These are phyloP conservation scores for Blastocladiella britannica DNA, from an alignment of 192 early-diverging fungal genomes.

Conservation along the genomic window DNA sequence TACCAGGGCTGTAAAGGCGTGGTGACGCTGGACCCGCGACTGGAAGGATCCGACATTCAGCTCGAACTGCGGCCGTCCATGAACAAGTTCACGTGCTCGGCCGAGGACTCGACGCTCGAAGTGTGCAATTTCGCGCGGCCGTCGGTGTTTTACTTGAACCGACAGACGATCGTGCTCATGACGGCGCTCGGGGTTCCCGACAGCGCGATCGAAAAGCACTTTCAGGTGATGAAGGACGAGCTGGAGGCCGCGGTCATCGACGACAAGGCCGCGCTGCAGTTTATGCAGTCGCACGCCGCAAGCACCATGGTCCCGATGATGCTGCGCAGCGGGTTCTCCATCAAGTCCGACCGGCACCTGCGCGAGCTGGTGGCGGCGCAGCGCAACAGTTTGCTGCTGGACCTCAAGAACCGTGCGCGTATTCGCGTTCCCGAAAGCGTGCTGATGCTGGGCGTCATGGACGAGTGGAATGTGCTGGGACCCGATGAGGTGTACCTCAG, in stretches of 20 bases:
- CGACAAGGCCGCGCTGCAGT: slow-evolving; percentile 12
- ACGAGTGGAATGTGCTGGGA: slow-evolving; percentile 19
- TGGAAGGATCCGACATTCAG: slow-evolving; percentile 9
- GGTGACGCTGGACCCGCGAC: slow-evolving; percentile 13
- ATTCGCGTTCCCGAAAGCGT: slow-evolving; percentile 28
- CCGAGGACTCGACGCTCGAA: slow-evolving; percentile 31
- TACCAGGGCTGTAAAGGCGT: slow-evolving; percentile 45
- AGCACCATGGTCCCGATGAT: slow-evolving; percentile 18
- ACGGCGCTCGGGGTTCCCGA: slow-evolving; percentile 33
- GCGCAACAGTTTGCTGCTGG: slow-evolving; percentile 18
- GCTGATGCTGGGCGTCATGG: slow-evolving; percentile 30
- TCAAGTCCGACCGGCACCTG: slow-evolving; percentile 18
- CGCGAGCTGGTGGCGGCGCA: slow-evolving; percentile 20
- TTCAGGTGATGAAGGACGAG: slow-evolving; percentile 23
- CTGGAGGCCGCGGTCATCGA: slow-evolving; percentile 15
- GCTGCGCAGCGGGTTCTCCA: slow-evolving; percentile 24
- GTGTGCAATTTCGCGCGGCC: slow-evolving; percentile 36
- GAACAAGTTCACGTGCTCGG: slow-evolving; percentile 43
- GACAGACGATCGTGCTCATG: slow-evolving; percentile 41
- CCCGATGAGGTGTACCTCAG: slow-evolving; percentile 31
- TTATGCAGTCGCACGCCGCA: slow-evolving; percentile 18
- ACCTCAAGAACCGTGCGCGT: slow-evolving; percentile 27
- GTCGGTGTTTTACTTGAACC: slow-evolving; percentile 31
- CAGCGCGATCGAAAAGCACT: no score
- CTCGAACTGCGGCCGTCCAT: slow-evolving; percentile 32